Evolutionary conservation across 2,329 filamentous ascomycete species (phyloP).

Genomic region (Corinectria fuckeliana): DNA sequence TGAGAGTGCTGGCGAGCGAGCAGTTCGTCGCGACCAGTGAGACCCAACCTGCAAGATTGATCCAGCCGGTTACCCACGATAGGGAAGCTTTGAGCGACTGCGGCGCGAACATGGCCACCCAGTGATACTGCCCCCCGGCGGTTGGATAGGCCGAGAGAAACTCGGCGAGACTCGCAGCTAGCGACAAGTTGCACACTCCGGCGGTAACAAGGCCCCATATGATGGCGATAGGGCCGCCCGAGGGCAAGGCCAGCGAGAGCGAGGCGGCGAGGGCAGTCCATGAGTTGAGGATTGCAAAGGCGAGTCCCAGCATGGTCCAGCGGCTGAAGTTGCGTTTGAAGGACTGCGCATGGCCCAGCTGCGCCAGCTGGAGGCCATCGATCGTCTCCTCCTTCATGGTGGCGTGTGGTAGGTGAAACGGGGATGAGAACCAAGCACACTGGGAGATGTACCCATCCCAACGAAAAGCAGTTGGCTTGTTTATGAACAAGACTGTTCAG

Average conservation of each 20-base stretch:
- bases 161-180: conserved; percentile 72
- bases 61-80: conserved; percentile 58
- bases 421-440: no score
- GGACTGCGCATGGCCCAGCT: conserved; percentile 14
- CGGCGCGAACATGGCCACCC: conserved; percentile 61
- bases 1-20: conserved; percentile 69
- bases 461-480: no score
- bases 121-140: conserved; percentile 71
- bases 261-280: conserved; percentile 56
- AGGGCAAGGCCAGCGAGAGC: conserved; percentile 61
- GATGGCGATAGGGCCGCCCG: conserved; percentile 65
- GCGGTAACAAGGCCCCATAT: conserved; percentile 64
- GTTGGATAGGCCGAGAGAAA: conserved; percentile 69
- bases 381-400: conserved; percentile 6
- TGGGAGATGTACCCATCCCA: no score
- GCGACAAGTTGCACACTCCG: conserved; percentile 44
- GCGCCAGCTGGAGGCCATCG: conserved; percentile 16
- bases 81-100: conserved; percentile 28
- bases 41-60: conserved; percentile 70
- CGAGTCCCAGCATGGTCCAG: conserved; percentile 49
- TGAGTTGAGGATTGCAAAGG: conserved; percentile 55
- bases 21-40: conserved; percentile 72
- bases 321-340: conserved; percentile 18
- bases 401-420: not conserved
- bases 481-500: not conserved